These are phyloP conservation scores for Globisporangium acanthophoron DNA, from an alignment of 352 stramenopile species.

Conservation along the genomic window DNA sequence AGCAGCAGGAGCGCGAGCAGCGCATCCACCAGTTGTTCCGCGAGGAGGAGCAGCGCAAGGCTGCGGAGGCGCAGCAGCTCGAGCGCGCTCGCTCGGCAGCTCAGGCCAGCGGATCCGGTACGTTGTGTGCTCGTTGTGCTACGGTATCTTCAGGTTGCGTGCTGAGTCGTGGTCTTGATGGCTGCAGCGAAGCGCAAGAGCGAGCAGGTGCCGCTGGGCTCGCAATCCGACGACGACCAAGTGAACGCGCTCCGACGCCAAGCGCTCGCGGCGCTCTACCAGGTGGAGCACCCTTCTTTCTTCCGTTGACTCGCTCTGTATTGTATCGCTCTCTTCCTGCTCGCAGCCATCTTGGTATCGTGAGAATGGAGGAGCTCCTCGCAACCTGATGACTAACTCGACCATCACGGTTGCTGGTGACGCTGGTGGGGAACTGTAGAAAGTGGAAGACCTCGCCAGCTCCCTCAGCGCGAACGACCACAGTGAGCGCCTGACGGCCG, in stretches of 20 bases:
- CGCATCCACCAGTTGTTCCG: conserved; percentile 62
- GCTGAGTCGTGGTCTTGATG: too few species aligned
- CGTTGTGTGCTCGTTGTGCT: neutral
- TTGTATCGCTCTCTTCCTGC: conserved; percentile 6
- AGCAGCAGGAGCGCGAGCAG: conserved; percentile 27
- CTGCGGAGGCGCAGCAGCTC: conserved; percentile 22
- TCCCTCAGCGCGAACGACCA: conserved; percentile 53
- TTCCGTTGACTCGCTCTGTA: conserved; percentile 17
- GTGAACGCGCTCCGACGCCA: conserved; percentile 44
- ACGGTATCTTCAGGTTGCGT: too few species aligned
- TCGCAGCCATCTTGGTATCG: too few species aligned
- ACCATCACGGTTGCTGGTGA: neutral
- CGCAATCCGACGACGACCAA: conserved; percentile 26
- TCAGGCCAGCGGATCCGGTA: conserved; percentile 22
- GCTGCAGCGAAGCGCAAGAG: conserved; percentile 49
- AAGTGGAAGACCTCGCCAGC: conserved; percentile 60
- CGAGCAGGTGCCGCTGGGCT: conserved; percentile 15
- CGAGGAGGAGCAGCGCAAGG: conserved; percentile 54
- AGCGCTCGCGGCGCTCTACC: conserved; percentile 56
- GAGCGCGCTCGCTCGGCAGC: conserved; percentile 7
- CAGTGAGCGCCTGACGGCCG: conserved; percentile 44
- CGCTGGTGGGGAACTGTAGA: conserved; percentile 25
- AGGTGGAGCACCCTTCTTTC: conserved; percentile 60
- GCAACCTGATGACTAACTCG: too few species aligned
- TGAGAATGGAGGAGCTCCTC: too few species aligned